Percentiles rank a stretch among this genome's conserved stretches.
Conservation (phyloP, 148 eudicot genomes). For the Vaccinium macrocarpon region DNA sequence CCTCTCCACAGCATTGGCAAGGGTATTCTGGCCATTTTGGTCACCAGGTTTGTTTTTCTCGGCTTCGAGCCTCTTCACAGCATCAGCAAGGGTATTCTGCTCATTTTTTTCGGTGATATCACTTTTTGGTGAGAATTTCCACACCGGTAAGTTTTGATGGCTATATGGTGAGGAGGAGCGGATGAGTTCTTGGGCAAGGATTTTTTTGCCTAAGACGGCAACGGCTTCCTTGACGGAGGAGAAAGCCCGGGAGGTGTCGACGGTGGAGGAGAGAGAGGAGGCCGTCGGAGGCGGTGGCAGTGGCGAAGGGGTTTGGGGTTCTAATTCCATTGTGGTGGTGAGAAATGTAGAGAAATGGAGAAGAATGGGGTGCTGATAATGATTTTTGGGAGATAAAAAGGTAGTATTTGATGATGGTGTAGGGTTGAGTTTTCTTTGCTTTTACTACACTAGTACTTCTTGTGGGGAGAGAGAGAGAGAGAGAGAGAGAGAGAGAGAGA, state of each 20-base stretch:
- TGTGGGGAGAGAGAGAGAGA: too few relatives aligned
- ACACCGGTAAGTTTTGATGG: neutral
- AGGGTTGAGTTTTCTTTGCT: neutral
- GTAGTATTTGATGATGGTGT: neutral
- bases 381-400: neutral
- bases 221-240: neutral
- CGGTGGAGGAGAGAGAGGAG: neutral
- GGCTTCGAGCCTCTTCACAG: slow-evolving; percentile 40
- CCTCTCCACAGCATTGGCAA: too few relatives aligned
- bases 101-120: neutral
- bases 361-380: neutral
- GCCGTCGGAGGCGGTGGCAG: neutral
- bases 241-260: neutral
- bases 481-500: too few relatives aligned
- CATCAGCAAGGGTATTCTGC: neutral
- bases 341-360: neutral
- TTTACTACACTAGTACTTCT: neutral
- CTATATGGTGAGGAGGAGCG: slow-evolving; percentile 31
- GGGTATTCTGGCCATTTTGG: too few relatives aligned
- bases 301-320: neutral
- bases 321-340: neutral
- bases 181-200: slow-evolving; percentile 36
- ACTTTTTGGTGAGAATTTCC: slow-evolving; percentile 24
- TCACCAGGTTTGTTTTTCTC: too few relatives aligned
- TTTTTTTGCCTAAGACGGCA: slow-evolving; percentile 31